Evolutionary conservation across 2,329 filamentous ascomycete genomes (phyloP).

Genomic region (Ceratocystis smalleyi): DNA sequence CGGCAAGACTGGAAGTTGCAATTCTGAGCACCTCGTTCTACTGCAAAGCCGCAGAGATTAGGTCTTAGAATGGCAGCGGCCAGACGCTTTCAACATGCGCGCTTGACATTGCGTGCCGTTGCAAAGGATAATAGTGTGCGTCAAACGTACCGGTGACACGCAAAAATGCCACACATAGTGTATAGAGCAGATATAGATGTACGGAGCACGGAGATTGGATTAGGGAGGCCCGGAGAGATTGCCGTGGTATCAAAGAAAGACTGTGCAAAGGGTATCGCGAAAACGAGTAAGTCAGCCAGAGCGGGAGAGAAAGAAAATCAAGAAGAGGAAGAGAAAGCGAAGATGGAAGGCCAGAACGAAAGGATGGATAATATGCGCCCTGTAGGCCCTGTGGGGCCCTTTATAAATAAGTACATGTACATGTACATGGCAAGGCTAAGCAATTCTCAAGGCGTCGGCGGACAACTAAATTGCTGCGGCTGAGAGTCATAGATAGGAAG

Average conservation of each 20-base stretch:
- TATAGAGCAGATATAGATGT: not conserved
- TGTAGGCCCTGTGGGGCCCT: not conserved
- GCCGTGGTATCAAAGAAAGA: not conserved
- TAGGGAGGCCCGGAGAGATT: not conserved
- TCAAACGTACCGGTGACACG: slow-evolving; percentile 64
- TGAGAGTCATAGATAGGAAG: slow-evolving; percentile 4
- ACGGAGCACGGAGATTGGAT: not conserved
- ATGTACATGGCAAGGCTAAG: not conserved
- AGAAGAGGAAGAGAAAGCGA: not conserved
- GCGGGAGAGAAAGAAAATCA: not conserved
- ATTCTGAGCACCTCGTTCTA: not conserved
- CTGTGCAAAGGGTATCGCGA: not conserved
- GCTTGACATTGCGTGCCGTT: not conserved
- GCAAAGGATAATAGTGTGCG: slow-evolving; percentile 1
- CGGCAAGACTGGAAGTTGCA: not conserved
- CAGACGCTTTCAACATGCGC: not conserved
- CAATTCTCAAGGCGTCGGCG: not conserved
- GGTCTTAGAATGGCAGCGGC: not conserved
- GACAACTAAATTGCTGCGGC: not conserved
- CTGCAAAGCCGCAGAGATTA: not conserved
- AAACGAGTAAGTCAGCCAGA: not conserved
- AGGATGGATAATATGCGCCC: not conserved
- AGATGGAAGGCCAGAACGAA: not conserved
- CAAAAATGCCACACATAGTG: slow-evolving; percentile 93
- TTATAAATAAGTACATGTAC: not conserved